Base-by-base conservation (phyloP, 371 early-diverging fungal genomes). In the Dichotomocladium elegans region DNA sequence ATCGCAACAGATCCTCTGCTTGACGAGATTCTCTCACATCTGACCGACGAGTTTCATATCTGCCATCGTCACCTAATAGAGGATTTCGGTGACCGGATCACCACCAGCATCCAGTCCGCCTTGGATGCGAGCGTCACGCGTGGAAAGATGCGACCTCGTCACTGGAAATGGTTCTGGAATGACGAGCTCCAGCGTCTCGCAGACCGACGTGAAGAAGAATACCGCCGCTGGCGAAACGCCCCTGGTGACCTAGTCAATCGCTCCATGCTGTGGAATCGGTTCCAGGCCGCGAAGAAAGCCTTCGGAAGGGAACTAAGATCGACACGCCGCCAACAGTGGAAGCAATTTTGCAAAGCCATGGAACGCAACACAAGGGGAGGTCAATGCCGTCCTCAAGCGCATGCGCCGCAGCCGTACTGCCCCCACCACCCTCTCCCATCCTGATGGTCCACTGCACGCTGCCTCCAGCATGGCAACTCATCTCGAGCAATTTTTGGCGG, bases 261-360 rank as follows among this genome's bases (percentile, higher is more conserved):
- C 3, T 26, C 45, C 7, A 3, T n/a, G 14, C 27, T 24, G 4
- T 44, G 45, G 45, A 15, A 7, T 3, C 12, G n/a, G 3, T 44
- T 6, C 14, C 26, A 8, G 1, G 3, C 5, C 1, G 6, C 3
- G 10, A 5, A 15, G 14, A 29, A 27, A 44, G 45, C 12, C 1
- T 44, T 26, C 15, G 29, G n/a, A 4, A 11, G 22, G n/a, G 33
- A 28, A 34, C 17, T 47, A 24, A 4, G 17, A 19, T 4, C 9
- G 12, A 47, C 48, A 8, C 34, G 17, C 14, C 48, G 8, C 19
- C 47, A 8, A 6, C 3, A 12, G 3, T 47, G 48, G 48, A 49
- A 57, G n/a, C 51, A 57, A 4, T 57, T 57, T n/a, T 50, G 57
- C 19, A 17, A 51, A 50, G 21, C 14, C 51, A 19, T 42, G 35